Base-by-base conservation (phyloP, 495 filamentous ascomycete species). In the Trichoderma erinaceum region DNA sequence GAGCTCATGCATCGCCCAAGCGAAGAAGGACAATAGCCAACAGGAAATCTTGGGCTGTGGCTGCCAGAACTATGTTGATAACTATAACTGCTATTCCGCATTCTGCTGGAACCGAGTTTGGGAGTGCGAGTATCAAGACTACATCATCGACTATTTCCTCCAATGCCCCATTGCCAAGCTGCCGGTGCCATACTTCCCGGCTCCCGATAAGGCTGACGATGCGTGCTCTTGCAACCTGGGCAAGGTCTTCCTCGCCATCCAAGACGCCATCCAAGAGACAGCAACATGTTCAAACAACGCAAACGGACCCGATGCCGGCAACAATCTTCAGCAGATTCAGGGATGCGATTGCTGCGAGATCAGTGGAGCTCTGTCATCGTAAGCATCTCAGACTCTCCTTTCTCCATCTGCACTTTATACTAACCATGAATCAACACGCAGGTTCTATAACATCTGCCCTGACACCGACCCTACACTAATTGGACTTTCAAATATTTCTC, bases 61-160 rank as follows among this genome's bases (percentile, higher is more conserved):
- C 25, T 61, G 56, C n/a, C 56, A 61, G 27, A 61, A 61, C 56
- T 61, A 61, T 18, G 56, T 61, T 23, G 56, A 61, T 23, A 61
- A 61, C 23, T 61, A 61, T 25, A 61, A 61, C 56, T 61, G 56
- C 56, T 61, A 61, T 32, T 61, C 56, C 1, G 56, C 56, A 0
- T 29, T 15, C 23, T 61, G 56, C 56, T 61, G 56, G 56, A 61
- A 61, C 56, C 23, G 56, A 15, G 56, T 61, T 25, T 61, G 56
- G 56, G 56, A 61, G 27, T 61, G 56, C 23, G 56, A 61, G 13
- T 61, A 61, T 7, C 56, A 61, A 25, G 16, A 61, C 2, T 61
- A 61, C 56, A 61, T 61, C 10, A 18, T 61, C 56, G 56, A 61
- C 5, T 61, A 61, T 32, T 61, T 61, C 56, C 23, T 61, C 25